Conservation (phyloP, 164 flowering plant genomes). For the Vitis rotundifolia region DNA sequence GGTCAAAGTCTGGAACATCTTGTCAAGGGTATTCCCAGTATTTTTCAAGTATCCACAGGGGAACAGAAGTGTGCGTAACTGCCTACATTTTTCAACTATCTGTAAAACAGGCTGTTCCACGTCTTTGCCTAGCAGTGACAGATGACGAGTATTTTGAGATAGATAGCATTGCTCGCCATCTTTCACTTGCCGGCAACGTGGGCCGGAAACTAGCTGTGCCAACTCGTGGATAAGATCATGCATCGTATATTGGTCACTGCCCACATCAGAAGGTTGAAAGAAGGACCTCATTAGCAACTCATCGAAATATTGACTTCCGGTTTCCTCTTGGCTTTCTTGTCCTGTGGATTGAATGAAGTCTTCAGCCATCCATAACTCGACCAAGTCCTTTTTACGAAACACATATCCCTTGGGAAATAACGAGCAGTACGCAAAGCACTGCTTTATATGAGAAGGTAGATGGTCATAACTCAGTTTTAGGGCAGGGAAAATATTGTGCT, state of each 20-base stretch:
- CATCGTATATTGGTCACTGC: constrained; percentile 3
- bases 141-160: too few species aligned
- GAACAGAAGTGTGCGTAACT: too few species aligned
- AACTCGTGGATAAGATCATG: constrained; percentile 6
- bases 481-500: neutral
- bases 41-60: too few species aligned
- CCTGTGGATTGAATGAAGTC: neutral
- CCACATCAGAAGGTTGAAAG: neutral
- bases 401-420: neutral
- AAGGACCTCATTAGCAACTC: neutral
- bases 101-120: too few species aligned
- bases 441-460: constrained; percentile 1
- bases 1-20: too few species aligned
- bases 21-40: too few species aligned
- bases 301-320: neutral
- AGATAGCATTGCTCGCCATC: too few species aligned
- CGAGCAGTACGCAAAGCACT: constrained; percentile 10
- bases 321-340: neutral
- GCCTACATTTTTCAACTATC: too few species aligned
- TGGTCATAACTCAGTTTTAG: constrained; percentile 7
- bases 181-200: too few species aligned
- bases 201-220: too few species aligned
- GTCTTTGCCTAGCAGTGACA: too few species aligned
- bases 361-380: neutral
- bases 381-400: neutral